These are phyloP conservation scores for Stagonosporopsis tanaceti DNA, from an alignment of 2,329 filamentous ascomycete genomes.

Conservation along the genomic window DNA sequence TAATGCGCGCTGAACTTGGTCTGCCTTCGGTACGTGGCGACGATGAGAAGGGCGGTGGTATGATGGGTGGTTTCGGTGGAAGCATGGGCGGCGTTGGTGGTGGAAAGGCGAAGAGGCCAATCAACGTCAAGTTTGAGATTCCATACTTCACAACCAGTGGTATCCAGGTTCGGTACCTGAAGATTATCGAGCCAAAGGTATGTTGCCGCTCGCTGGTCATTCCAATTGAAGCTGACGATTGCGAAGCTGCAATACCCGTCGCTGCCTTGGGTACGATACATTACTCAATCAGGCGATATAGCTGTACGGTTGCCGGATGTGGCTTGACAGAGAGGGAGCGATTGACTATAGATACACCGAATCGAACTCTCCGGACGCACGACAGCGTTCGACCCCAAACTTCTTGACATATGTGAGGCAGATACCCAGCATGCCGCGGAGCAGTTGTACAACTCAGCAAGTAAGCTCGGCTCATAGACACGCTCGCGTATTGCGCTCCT, in stretches of 20 bases:
- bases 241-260: constrained; percentile 93
- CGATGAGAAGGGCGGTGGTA: constrained; percentile 93
- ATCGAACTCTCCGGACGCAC: constrained; percentile 24
- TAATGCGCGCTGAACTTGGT: constrained; percentile 97
- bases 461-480: not conserved
- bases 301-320: constrained; percentile 93
- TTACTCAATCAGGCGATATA: constrained; percentile 97
- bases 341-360: constrained; percentile 26
- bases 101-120: constrained; percentile 91
- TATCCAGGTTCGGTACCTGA: constrained; percentile 97
- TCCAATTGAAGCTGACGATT: constrained; percentile 16
- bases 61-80: constrained; percentile 96
- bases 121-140: constrained; percentile 99
- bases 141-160: constrained; percentile 99
- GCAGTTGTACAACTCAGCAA: not conserved
- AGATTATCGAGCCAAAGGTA: constrained; percentile 99
- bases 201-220: constrained; percentile 34
- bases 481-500: not conserved
- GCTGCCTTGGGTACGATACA: constrained; percentile 96
- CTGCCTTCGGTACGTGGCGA: constrained; percentile 93
- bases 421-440: not conserved
- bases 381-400: not conserved
- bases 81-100: constrained; percentile 89
- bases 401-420: not conserved
- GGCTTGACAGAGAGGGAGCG: constrained; percentile 58